Percentiles rank a stretch among this genome's conserved stretches.
Evolutionary conservation across 2,329 filamentous ascomycete species (phyloP).

Genomic region (Pseudogymnoascus sp.): DNA sequence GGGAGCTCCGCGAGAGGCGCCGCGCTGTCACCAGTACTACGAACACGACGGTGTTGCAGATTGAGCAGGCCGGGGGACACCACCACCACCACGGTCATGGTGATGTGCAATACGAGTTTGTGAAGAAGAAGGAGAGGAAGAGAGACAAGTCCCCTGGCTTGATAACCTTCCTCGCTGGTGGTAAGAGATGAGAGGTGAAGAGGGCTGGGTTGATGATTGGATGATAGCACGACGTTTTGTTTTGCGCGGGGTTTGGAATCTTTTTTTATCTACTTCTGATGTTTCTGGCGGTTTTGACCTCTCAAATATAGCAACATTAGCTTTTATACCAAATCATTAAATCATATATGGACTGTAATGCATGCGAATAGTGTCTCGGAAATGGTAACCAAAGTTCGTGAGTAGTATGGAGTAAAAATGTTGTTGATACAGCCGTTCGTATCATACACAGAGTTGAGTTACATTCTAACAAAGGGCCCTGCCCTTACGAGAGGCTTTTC

Average conservation of each 20-base stretch:
- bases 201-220: not conserved
- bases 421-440: not conserved
- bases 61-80: slow-evolving; percentile 19
- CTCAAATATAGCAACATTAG: slow-evolving; percentile 2
- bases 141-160: slow-evolving; percentile 25
- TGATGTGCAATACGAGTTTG: slow-evolving; percentile 24
- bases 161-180: slow-evolving; percentile 28
- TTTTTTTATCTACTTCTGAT: not conserved
- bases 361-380: not conserved
- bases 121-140: slow-evolving; percentile 27
- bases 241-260: not conserved
- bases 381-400: not conserved
- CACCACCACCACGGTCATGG: slow-evolving; percentile 20
- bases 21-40: slow-evolving; percentile 11
- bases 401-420: not conserved
- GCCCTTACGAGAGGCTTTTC: not conserved
- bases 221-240: not conserved
- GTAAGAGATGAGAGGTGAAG: slow-evolving; percentile 16
- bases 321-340: slow-evolving; percentile 5
- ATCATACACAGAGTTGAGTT: slow-evolving; percentile 2
- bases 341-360: not conserved
- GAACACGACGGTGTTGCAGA: slow-evolving; percentile 15
- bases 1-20: slow-evolving; percentile 38
- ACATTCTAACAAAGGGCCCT: not conserved
- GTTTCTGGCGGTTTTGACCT: not conserved